These are phyloP conservation scores for Bothriochloa decipiens DNA, from an alignment of 176 grass and related monocot species.

Conservation along the genomic window DNA sequence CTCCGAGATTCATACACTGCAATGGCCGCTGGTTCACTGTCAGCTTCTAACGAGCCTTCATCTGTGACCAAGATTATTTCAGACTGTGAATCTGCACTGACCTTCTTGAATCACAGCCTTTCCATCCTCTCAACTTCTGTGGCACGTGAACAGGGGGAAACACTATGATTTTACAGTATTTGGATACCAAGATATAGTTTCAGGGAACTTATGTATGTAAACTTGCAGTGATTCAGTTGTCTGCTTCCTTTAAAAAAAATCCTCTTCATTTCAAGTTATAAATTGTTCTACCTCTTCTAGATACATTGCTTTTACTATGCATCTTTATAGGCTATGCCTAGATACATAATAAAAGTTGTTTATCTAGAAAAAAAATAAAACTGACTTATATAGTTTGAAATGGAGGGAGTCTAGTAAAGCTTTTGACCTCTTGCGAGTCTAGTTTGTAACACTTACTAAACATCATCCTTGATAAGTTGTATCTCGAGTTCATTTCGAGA, in stretches of 20 bases:
- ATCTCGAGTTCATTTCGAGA: not conserved
- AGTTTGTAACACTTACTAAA: not conserved
- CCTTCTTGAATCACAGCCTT: slow-evolving; percentile 93
- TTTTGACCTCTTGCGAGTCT: not conserved
- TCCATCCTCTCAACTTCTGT: slow-evolving; percentile 94
- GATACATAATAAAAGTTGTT: not conserved
- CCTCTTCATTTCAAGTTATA: not conserved
- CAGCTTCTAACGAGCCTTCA: slow-evolving; percentile 75
- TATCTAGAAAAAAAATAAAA: not conserved
- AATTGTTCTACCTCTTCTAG: not conserved
- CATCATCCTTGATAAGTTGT: not conserved
- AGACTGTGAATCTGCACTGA: slow-evolving; percentile 92
- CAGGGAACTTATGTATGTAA: not conserved
- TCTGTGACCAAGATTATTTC: slow-evolving; percentile 88
- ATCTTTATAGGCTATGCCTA: not conserved
- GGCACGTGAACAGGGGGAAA: slow-evolving; percentile 76
- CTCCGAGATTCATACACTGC: slow-evolving; percentile 83
- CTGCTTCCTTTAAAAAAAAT: no score
- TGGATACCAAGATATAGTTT: not conserved
- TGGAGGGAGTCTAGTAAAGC: not conserved
- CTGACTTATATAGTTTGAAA: not conserved
- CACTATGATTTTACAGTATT: slow-evolving; percentile 41
- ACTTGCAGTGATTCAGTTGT: not conserved
- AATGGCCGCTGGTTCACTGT: slow-evolving; percentile 78
- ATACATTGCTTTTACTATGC: not conserved